phyloP scores from a whole-genome alignment of 108 stramenopile genomes.

The Cyclotella atomus region DNA sequence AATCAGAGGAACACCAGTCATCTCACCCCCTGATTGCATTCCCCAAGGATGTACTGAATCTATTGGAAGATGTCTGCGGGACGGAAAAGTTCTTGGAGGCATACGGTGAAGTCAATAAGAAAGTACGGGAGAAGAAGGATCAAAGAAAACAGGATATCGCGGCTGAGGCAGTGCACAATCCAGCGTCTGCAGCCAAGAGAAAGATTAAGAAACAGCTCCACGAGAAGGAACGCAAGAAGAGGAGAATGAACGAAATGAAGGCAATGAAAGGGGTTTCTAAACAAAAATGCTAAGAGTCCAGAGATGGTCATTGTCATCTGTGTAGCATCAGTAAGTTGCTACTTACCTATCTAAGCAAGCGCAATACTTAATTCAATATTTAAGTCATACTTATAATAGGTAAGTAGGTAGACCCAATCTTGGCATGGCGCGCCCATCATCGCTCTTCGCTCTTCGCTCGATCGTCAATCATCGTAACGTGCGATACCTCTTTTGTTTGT shows the following conservation, averaged over 20 bases:
- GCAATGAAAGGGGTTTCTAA: constrained; percentile 51
- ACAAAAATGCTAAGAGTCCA: too few species aligned
- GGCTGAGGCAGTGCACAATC: constrained; percentile 74
- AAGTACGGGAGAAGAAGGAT: constrained; percentile 73
- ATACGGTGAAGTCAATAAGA: constrained; percentile 69
- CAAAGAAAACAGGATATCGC: constrained; percentile 68
- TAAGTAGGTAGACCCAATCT: too few species aligned
- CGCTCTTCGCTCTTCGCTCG: too few species aligned
- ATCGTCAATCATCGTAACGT: too few species aligned
- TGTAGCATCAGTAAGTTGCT: too few species aligned
- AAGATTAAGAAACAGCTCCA: constrained; percentile 71
- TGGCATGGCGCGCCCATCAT: too few species aligned
- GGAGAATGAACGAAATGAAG: constrained; percentile 64
- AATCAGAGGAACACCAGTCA: constrained; percentile 26
- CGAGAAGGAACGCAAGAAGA: constrained; percentile 77
- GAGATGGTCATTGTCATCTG: too few species aligned
- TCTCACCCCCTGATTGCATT: constrained; percentile 39
- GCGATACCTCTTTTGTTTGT: too few species aligned
- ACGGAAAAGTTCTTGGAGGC: constrained; percentile 69
- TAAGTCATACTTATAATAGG: too few species aligned
- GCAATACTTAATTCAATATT: too few species aligned
- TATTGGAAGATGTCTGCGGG: constrained; percentile 75
- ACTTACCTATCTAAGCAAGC: too few species aligned
- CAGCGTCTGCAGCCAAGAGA: constrained; percentile 65
- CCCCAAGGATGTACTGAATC: constrained; percentile 74